phyloP scores from a whole-genome alignment of 345 rosid species.

The Lagerstroemia speciosa region DNA sequence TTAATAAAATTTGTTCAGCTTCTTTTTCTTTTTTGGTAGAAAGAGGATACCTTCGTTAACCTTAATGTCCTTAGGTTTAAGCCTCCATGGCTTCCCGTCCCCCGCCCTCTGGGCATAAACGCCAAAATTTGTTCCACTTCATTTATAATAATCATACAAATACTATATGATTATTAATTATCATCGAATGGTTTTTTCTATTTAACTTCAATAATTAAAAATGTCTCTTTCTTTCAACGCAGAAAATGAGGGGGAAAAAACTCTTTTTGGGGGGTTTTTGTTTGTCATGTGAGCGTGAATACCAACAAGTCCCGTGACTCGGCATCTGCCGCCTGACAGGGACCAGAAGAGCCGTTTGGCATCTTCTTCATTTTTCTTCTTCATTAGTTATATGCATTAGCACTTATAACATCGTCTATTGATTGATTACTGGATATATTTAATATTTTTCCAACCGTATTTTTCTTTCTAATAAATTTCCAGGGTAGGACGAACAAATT shows the following conservation, averaged over 20 bases:
- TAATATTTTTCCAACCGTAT: not conserved
- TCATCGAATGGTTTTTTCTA: not conserved
- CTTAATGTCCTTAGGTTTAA: no score
- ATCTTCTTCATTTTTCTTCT: not conserved
- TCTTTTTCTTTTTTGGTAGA: no score
- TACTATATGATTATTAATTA: no score
- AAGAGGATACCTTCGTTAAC: no score
- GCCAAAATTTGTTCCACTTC: no score
- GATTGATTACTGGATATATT: not conserved
- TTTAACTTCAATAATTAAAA: not conserved
- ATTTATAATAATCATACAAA: no score
- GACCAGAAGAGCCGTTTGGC: slow-evolving; percentile 2
- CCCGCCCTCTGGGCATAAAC: no score
- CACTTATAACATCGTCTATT: not conserved
- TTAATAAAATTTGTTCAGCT: no score
- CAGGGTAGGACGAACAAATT: not conserved
- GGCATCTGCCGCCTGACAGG: not conserved
- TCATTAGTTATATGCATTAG: not conserved
- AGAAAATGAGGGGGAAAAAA: no score
- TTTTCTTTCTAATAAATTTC: not conserved
- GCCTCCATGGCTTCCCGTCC: no score
- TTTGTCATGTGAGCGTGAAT: not conserved
- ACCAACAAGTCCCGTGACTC: not conserved
- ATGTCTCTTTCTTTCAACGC: not conserved
- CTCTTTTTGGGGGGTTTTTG: not conserved